phyloP scores from a whole-genome alignment of 208 protist genomes.

The Acanthamoeba sp. region DNA sequence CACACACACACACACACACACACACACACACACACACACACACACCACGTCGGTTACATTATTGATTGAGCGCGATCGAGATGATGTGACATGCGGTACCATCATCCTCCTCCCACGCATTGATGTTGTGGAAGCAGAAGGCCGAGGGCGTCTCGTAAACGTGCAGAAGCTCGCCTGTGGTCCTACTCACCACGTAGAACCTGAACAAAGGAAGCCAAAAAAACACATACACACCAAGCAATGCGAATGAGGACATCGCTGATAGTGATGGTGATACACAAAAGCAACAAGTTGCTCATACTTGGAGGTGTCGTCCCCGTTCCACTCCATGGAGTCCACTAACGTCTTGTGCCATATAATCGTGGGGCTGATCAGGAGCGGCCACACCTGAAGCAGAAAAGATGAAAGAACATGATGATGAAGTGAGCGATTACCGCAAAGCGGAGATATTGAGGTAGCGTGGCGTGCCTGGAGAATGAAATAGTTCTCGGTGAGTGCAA shows the following conservation, averaged over 20 bases:
- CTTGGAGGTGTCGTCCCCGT: not conserved
- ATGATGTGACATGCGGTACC: not conserved
- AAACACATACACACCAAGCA: not conserved
- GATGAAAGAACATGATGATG: too few species aligned
- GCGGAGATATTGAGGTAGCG: too few species aligned
- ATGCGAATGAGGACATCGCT: too few species aligned
- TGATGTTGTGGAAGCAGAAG: slow-evolving; percentile 44
- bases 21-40: too few species aligned
- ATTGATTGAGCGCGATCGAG: too few species aligned
- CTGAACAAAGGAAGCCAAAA: too few species aligned
- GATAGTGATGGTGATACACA: too few species aligned
- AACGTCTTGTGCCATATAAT: not conserved
- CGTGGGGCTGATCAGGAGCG: not conserved
- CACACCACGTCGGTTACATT: not conserved
- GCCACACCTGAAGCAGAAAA: not conserved
- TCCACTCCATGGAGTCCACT: not conserved
- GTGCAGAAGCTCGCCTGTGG: not conserved
- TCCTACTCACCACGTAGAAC: not conserved
- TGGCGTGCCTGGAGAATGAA: not conserved
- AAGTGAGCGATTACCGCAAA: too few species aligned
- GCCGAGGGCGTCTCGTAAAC: not conserved
- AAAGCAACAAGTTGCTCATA: too few species aligned
- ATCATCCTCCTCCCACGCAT: slow-evolving; percentile 29
- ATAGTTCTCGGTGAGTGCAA: not conserved
- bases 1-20: not conserved